A percentile compares a stretch with the other conserved stretches of the same genome.
Evolutionary conservation across 106 monocot species (phyloP).

Genomic region (Phalaenopsis aphrodite): DNA sequence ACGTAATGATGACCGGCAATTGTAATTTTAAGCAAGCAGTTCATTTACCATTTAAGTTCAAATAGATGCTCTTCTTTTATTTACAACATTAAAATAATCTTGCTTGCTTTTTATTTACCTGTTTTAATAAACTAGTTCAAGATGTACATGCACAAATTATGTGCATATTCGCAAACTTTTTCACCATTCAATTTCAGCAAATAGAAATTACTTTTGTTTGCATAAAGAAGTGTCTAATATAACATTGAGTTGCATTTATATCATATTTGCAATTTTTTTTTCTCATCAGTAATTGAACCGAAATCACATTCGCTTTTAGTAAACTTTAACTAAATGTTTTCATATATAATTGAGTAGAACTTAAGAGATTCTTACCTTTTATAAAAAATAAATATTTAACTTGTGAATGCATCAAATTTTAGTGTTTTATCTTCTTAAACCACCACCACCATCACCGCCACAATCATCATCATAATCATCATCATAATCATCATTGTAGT

Average conservation of each 20-base stretch:
- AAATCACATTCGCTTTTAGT: background rate
- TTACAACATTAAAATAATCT: background rate
- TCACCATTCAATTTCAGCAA: background rate
- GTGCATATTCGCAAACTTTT: background rate
- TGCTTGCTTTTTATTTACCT: background rate
- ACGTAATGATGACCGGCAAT: conserved; percentile 7
- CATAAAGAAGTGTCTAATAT: background rate
- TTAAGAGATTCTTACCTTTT: background rate
- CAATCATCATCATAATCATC: too few species aligned
- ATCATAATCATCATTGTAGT: too few species aligned
- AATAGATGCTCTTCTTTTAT: background rate
- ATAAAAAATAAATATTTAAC: background rate
- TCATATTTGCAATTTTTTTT: too few species aligned
- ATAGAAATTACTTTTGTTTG: background rate
- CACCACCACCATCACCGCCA: too few species aligned
- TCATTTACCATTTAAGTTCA: background rate
- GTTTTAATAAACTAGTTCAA: background rate
- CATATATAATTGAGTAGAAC: background rate
- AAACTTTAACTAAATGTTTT: background rate
- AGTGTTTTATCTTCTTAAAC: background rate
- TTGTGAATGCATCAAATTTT: background rate
- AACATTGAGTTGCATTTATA: background rate
- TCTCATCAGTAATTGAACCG: too few species aligned
- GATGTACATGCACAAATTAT: background rate
- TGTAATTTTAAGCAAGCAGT: background rate